Base-by-base conservation (phyloP, 768 basidiomycete species). In the Tricholoma furcatifolium region DNA sequence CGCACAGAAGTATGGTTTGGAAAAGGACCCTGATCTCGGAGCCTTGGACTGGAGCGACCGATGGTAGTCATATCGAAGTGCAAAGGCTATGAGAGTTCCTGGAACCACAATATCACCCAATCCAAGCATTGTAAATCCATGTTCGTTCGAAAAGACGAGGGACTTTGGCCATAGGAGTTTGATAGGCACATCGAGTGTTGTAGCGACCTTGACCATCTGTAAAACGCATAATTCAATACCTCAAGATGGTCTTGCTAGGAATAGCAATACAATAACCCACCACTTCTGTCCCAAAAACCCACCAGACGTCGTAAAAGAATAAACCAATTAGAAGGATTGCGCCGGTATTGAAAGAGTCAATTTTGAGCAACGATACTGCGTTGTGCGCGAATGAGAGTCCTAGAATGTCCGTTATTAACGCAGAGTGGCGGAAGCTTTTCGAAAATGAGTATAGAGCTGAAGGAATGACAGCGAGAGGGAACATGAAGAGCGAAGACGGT, bases 161-260 rank as follows among this genome's bases (percentile, higher is more conserved):
- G 85, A 85, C 64, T 90, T 92, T 0, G 91, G 85, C 84, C 87
- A 93, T 34, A 95, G 74, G 30, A 98, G 77, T 70, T 97, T 98
- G 72, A 98, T 95, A 17, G 96, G 96, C 23, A 88, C 85, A 61
- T 98, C 93, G 31, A 98, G 79, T 36, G 77, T 82, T 18, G 87
- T 93, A 1, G 96, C 96, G 2, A 98, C 96, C 59, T 85, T 85
- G 20, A 96, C 85, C 95, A 98, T 98, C 90, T 93, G 61, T 9
- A 54, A 17, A 24, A 30, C 20, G 34, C 36, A 14, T 7, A 15
- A 6, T 9, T 52, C 40, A 18, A n/a, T 14, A 27, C 11, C 21
- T 15, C 32, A 27, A 7, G 36, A 6, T 15, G 10, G 38, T 24
- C 30, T 27, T 15, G 23, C 23, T 34, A 6, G 30, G 15, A 15